Base-by-base conservation (phyloP, 352 stramenopile genomes). In the Blastocystis sp. region DNA sequence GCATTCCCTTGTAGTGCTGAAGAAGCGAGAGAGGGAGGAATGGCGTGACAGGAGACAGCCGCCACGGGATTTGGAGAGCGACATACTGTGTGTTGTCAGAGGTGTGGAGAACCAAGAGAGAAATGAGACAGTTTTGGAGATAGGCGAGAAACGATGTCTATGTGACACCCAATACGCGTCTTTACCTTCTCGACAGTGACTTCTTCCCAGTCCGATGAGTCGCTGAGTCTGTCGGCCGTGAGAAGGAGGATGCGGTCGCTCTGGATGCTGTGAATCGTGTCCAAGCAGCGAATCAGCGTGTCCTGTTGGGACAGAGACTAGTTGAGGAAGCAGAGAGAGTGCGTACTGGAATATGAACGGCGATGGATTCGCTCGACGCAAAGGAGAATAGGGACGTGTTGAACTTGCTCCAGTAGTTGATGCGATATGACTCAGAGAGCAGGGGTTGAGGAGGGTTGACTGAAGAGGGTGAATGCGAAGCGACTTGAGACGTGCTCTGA, bases 391-490 rank as follows among this genome's bases (percentile, higher is more conserved):
- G 74, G 10, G n/a, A 21, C 1, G 31, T 62, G 41, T 85, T 85
- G 61, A 69, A 69, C 50, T 85, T 85, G 51, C 74, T 85, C 74
- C 74, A 85, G 61, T 69, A 85, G 31, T 85, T 85, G 35, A 35
- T 35, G 10, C 24, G 39, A 2, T 55, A 55, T 6, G 45, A n/a
- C n/a, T n/a, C n/a, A n/a, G n/a, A n/a, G n/a, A n/a, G n/a, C n/a
- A n/a, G n/a, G n/a, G n/a, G n/a, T n/a, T n/a, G n/a, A n/a, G n/a
- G n/a, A n/a, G n/a, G n/a, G n/a, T n/a, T n/a, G n/a, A n/a, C n/a
- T n/a, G n/a, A n/a, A n/a, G n/a, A n/a, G n/a, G n/a, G n/a, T n/a
- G n/a, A n/a, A n/a, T n/a, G n/a, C n/a, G n/a, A n/a, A n/a, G n/a
- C n/a, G n/a, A n/a, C n/a, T n/a, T n/a, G n/a, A n/a, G n/a, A n/a